phyloP scores from a whole-genome alignment of 495 filamentous ascomycete genomes.

The Xylaria telfairii region DNA sequence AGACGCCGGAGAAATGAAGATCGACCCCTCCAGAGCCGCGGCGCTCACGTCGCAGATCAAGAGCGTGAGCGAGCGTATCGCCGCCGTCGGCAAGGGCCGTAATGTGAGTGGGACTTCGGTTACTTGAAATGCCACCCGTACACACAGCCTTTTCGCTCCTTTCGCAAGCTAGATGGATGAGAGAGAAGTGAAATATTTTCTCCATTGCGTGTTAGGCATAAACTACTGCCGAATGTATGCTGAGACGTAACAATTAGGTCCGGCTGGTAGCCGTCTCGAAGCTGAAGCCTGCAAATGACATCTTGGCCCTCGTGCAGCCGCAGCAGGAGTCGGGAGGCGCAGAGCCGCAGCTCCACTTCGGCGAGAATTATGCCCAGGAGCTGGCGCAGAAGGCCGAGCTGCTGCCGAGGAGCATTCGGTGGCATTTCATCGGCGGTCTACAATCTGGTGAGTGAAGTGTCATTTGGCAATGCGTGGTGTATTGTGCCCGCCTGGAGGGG shows the following conservation, averaged over 20 bases:
- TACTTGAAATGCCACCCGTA: background rate
- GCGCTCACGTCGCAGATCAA: constrained; percentile 54
- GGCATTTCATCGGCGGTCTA: constrained; percentile 96
- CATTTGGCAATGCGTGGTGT: background rate
- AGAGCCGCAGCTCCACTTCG: constrained; percentile 77
- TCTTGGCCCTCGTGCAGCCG: constrained; percentile 75
- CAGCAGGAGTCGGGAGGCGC: constrained; percentile 36
- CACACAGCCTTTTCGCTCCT: too few species aligned
- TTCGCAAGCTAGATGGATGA: too few species aligned
- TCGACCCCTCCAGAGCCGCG: constrained; percentile 57
- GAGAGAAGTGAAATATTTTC: background rate
- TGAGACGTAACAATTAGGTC: constrained; percentile 55
- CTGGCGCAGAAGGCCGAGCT: constrained; percentile 81
- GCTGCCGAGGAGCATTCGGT: constrained; percentile 77
- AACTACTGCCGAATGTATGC: background rate
- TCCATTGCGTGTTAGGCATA: background rate
- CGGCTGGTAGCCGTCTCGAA: constrained; percentile 94
- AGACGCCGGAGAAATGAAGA: constrained; percentile 56
- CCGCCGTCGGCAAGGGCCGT: constrained; percentile 52
- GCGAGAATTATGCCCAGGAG: constrained; percentile 97
- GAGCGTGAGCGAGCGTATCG: constrained; percentile 52
- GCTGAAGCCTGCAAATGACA: constrained; percentile 86
- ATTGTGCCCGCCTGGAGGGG: background rate
- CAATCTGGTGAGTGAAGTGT: constrained; percentile 61
- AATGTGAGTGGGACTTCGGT: constrained; percentile 43